Conservation (phyloP, 768 basidiomycete genomes). For the Hirschioporus abietinus region DNA sequence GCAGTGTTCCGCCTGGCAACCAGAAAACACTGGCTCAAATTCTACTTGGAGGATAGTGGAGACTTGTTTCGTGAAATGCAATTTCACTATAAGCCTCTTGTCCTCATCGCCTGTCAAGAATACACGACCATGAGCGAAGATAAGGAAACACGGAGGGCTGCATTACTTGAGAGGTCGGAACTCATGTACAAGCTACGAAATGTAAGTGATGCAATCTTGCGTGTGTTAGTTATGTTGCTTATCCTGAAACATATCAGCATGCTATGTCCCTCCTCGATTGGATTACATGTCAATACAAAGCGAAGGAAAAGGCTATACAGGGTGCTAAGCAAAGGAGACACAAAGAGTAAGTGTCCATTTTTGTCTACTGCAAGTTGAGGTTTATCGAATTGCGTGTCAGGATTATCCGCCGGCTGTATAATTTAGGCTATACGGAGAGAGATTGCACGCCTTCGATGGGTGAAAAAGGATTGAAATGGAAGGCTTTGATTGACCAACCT, state of each 20-base stretch:
- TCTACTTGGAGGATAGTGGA: no score
- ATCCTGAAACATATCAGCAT: no score
- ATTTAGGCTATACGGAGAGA: neutral
- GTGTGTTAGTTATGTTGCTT: no score
- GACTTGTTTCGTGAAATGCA: neutral
- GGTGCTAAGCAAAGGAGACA: neutral
- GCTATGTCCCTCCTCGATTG: no score
- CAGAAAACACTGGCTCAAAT: neutral
- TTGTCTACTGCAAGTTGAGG: neutral
- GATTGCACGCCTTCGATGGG: neutral
- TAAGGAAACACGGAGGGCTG: neutral
- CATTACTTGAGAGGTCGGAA: neutral
- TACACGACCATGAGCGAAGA: neutral
- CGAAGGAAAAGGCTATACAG: no score
- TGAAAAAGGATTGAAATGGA: neutral
- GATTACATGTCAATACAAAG: no score
- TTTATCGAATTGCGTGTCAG: neutral
- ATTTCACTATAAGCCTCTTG: neutral
- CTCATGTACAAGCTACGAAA: neutral
- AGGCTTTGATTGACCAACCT: neutral
- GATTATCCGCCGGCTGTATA: neutral
- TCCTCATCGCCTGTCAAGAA: neutral
- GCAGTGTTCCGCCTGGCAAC: neutral
- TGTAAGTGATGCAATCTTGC: neutral
- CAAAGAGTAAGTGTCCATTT: neutral